Evolutionary conservation across 345 rosid genomes (phyloP), one percentile per base, ranked within the genome.

Genomic region (Salix caprea): DNA sequence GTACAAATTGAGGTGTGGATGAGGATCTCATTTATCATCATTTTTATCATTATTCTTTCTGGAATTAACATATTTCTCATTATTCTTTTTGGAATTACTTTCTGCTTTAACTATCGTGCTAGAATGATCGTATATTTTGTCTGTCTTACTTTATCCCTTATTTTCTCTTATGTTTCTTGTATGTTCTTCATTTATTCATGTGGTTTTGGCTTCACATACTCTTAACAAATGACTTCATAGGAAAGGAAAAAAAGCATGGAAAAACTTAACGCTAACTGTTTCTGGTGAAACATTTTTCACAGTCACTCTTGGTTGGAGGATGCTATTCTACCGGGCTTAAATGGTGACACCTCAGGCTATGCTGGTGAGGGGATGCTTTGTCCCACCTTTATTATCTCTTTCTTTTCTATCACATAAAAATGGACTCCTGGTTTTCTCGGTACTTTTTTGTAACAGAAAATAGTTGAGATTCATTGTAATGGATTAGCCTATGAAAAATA

Each of bases 271-370:
- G 32, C 46, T 71, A 64, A 71, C 32, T 68, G 24, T 62, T 58
- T 74, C 56, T 66, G 62, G 70, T 61, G 18, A 60, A 77, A 26
- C 73, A 48, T 60, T 52, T 77, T 65, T 78, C 70, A 81, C 86
- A 90, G 97, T 82, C 86, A 71, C 62, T 88, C 90, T 39, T 87
- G 94, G 96, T 71, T 88, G 79, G 91, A 87, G 77, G 92, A 85
- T 82, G 83, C 84, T 67, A 78, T 93, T 77, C 82, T 82, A 46
- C 82, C 94, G n/a, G 86, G 90, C 73, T 81, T 87, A 32, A 84
- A 82, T 44, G 78, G 65, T 66, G 83, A 72, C 70, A 74, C 79
- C 67, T 74, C 82, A 34, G 84, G 88, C 78, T 96, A 93, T 80
- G 84, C 97, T 15, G 99, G 99, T 93, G 77, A 90, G 89, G 39